Evolutionary conservation across 768 basidiomycete species (phyloP).

Genomic region (Auriculariales sp.): DNA sequence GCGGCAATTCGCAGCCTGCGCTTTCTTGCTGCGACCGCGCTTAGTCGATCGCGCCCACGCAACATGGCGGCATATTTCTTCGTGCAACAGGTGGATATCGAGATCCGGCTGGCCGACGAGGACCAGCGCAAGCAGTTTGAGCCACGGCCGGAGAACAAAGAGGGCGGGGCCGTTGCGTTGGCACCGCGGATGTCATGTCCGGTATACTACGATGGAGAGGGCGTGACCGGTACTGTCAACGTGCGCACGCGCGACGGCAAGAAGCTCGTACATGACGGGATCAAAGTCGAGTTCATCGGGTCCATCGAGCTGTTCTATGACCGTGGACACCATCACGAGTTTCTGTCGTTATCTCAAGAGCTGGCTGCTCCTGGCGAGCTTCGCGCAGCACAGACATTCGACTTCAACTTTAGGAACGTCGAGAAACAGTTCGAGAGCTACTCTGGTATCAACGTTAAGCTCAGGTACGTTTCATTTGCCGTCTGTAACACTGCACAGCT

Average conservation of each 20-base stretch:
- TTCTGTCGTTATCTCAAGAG: constrained; percentile 89
- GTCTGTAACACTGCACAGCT: not conserved
- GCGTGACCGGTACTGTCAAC: constrained; percentile 61
- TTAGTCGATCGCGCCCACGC: no score
- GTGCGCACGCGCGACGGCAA: constrained; percentile 91
- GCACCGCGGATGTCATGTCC: no score
- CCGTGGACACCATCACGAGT: constrained; percentile 95
- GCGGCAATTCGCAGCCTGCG: no score
- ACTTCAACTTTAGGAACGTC: constrained; percentile 97
- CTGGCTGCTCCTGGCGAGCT: constrained; percentile 93
- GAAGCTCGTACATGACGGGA: constrained; percentile 87
- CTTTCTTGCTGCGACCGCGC: no score
- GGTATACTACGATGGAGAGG: constrained; percentile 92
- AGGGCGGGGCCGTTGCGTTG: constrained; percentile 34
- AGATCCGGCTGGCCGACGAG: constrained; percentile 77
- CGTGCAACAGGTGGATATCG: constrained; percentile 78
- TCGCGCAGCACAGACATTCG: constrained; percentile 90
- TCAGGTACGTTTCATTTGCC: constrained; percentile 42
- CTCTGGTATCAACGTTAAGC: constrained; percentile 95
- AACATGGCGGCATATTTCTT: constrained; percentile 95
- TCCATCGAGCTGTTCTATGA: constrained; percentile 96
- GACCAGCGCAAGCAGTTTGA: constrained; percentile 82
- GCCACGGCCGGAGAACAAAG: constrained; percentile 80
- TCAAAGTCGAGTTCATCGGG: constrained; percentile 95
- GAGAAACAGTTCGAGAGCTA: constrained; percentile 99